These are phyloP conservation scores for Gracilaria caudata DNA, from an alignment of 23 red algal genomes.

Conservation along the genomic window DNA sequence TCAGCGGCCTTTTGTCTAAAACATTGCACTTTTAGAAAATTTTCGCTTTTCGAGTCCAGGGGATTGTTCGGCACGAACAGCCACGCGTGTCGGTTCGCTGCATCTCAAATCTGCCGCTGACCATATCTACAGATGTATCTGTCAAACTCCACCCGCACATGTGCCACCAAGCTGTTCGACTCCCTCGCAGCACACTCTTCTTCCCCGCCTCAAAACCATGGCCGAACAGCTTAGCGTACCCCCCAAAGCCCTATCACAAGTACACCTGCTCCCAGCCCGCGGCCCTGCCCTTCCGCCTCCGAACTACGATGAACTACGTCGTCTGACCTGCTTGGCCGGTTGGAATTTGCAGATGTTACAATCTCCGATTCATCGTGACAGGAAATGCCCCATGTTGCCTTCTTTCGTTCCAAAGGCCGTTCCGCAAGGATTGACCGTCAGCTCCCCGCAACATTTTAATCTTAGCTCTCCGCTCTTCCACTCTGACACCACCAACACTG, in stretches of 20 bases:
- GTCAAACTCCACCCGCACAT: not conserved
- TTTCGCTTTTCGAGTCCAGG: no score
- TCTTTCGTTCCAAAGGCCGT: constrained; percentile 18
- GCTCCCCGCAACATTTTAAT: constrained; percentile 1
- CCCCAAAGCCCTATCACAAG: not conserved
- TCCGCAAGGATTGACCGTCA: constrained; percentile 21
- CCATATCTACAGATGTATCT: not conserved
- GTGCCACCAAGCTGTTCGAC: no score
- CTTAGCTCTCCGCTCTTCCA: constrained; percentile 2
- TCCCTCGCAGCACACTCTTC: not conserved
- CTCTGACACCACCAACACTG: not conserved
- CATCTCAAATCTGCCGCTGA: not conserved
- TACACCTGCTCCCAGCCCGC: not conserved
- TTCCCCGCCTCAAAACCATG: not conserved
- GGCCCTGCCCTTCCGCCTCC: constrained; percentile 20
- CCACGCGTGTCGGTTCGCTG: not conserved
- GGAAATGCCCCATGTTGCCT: constrained; percentile 38
- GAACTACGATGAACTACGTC: constrained; percentile 39
- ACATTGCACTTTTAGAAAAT: no score
- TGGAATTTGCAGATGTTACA: constrained; percentile 41
- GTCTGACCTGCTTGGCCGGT: constrained; percentile 13
- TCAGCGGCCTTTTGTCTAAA: not conserved
- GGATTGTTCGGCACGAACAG: not conserved
- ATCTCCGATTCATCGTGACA: constrained; percentile 9
- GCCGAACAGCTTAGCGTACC: constrained; percentile 15